These are phyloP conservation scores for Phylloporus rhodoxanthus DNA, from an alignment of 768 basidiomycete genomes.

Conservation along the genomic window DNA sequence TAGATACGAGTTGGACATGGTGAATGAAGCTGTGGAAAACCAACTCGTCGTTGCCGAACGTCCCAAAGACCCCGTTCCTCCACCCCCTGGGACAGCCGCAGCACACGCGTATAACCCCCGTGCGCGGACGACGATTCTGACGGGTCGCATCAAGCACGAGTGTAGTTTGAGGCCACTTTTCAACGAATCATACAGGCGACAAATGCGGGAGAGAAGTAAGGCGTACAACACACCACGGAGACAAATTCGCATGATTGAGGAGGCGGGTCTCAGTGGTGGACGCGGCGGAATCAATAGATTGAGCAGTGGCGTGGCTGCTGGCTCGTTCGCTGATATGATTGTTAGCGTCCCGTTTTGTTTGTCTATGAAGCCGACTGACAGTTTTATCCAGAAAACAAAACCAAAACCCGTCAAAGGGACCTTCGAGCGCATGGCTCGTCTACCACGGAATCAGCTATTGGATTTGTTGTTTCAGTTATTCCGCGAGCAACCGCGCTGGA, in stretches of 20 bases:
- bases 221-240: constrained; percentile 62
- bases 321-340: constrained; percentile 59
- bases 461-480: constrained; percentile 78
- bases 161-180: constrained; percentile 68
- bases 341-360: constrained; percentile 39
- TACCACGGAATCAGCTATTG: constrained; percentile 82
- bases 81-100: constrained; percentile 30
- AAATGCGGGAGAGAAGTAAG: constrained; percentile 62
- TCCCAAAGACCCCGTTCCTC: constrained; percentile 55
- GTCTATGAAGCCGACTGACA: constrained; percentile 3
- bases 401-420: constrained; percentile 61
- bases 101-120: constrained; percentile 46
- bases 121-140: constrained; percentile 71
- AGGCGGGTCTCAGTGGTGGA: constrained; percentile 60
- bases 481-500: constrained; percentile 76
- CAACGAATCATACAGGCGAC: constrained; percentile 59
- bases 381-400: constrained; percentile 47
- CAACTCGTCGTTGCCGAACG: constrained; percentile 81
- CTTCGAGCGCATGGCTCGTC: constrained; percentile 87
- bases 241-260: constrained; percentile 71
- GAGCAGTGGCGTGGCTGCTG: constrained; percentile 63
- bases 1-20: constrained; percentile 84
- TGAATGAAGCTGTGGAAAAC: constrained; percentile 78
- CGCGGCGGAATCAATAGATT: constrained; percentile 72
- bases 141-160: constrained; percentile 77